Base-by-base conservation (phyloP, 495 filamentous ascomycete genomes). In the Penicillium manginii region DNA sequence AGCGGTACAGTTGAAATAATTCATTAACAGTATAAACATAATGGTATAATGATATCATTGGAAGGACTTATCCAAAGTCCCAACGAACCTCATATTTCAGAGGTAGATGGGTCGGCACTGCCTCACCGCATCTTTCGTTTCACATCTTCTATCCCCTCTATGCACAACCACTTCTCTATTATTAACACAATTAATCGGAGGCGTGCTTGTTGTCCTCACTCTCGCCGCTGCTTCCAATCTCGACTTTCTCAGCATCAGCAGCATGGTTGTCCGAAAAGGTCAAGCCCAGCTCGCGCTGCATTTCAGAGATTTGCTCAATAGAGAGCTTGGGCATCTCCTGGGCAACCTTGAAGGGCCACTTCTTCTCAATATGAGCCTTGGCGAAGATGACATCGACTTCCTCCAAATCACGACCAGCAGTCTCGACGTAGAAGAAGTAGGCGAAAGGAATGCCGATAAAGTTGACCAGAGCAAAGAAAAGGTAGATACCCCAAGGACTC, bases 351-450 rank as follows among this genome's bases (percentile, higher is more conserved):
- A 64, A 75, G 21, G 72, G 58, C 70, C 70, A 73, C 58, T 73
- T 75, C 55, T 65, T 63, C 67, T 77, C 74, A 11, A 75, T 18
- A 56, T 76, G 70, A 43, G 72, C 73, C 70, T 76, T 78, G 59
- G 75, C 73, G 64, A 72, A 76, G 65, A 76, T 76, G 23, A 76
- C 63, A 33, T 92, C 90, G 49, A 91, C 86, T 67, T 91, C 89
- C 64, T 92, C 89, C 11, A 92, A 82, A 18, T 84, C 86, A 55
- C 88, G 85, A 19, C 78, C 71, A 14, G 83, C 82, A 3, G 87
- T 90, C 71, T 91, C 88, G 3, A 85, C 83, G 67, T 89, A 91
- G 75, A 86, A 88, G 77, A 89, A 86, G 70, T 81, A 92, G 46
- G 63, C 70, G 57, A 76, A 70, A 3, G 89, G 88, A 12, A 91